Evolutionary conservation across 805 yeast genomes (phyloP).

Genomic region (Wickerhamomyces bovis): DNA sequence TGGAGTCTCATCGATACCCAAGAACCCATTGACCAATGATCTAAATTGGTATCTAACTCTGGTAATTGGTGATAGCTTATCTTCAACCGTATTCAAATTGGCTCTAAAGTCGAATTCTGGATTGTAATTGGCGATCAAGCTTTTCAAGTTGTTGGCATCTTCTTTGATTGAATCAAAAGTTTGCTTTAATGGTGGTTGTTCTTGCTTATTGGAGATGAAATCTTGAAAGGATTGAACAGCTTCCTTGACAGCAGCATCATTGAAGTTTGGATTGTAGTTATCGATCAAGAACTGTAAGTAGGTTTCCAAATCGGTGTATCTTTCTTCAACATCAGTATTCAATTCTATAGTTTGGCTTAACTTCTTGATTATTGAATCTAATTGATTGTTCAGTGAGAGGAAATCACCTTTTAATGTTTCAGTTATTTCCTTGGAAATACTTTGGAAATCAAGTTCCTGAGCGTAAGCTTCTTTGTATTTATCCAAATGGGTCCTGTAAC

Average conservation of each 20-base stretch:
- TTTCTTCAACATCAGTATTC: constrained; percentile 11
- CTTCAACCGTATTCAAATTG: neutral
- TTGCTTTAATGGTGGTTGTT: neutral
- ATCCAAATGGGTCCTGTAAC: constrained; percentile 23
- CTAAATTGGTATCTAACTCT: constrained; percentile 9
- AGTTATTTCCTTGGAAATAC: neutral
- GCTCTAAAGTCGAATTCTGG: neutral
- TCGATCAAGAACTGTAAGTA: constrained; percentile 40
- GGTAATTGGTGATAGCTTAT: constrained; percentile 3
- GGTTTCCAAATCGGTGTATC: constrained; percentile 33
- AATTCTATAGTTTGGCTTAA: constrained; percentile 6
- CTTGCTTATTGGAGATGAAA: constrained; percentile 22
- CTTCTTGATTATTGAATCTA: constrained; percentile 2
- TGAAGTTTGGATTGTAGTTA: constrained; percentile 70
- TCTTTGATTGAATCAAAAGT: constrained; percentile 1
- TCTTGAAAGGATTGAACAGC: constrained; percentile 50
- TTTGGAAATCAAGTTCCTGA: neutral
- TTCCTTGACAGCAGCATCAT: constrained; percentile 64
- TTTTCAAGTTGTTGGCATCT: neutral
- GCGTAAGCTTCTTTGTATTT: constrained; percentile 6
- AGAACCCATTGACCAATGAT: constrained; percentile 15
- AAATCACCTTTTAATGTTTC: neutral
- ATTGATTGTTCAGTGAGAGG: neutral
- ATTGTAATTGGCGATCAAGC: neutral
- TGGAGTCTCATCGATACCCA: constrained; percentile 11